Base-by-base conservation (phyloP, 306 rosid species). In the Vigna nakashimae region DNA sequence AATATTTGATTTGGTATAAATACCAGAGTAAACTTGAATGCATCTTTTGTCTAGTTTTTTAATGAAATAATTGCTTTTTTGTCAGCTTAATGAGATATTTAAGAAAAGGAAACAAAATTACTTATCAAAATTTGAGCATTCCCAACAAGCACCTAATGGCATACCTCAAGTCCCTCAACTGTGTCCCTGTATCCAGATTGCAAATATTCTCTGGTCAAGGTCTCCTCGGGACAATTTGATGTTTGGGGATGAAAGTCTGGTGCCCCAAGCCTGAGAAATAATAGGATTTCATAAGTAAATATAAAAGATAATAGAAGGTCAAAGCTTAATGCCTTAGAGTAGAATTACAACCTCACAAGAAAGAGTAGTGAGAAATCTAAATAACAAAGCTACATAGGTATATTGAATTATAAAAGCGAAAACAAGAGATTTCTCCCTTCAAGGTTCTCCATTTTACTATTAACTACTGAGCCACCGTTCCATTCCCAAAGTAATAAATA, bases 111-210 rank as follows among this genome's bases (percentile, higher is more conserved):
- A 28, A 59, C 26, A 28, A 2, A 59, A 34, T 7, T 32, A 9
- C 11, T 36, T 36, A 16, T 64, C 69, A 36, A 64, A 63, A 64
- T 16, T 36, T 34, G 22, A 36, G 15, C 48, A 36, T 62, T 64
- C 48, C 26, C 24, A 64, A 34, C 14, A 15, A 34, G 48, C 22
- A 64, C 49, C 18, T 38, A 38, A 75, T 14, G 76, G 28, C 24
- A 2, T 73, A 94, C 98, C 97, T 94, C 97, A 66, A 94, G 88
- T 65, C 98, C 97, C 78, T 94, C 98, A 69, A 90, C 88, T 13
- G 96, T 94, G 83, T 92, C 98, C 84, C 75, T 89, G 71, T 92
- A 94, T 85, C 98, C 98, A 65, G 79, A 50, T 74, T 71, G 94
- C 83, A 85, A 89, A 90, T 94, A 88, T 55, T 92, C 98, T 87